These are phyloP conservation scores for Dalbergia cultrata DNA, from an alignment of 306 rosid species.

Conservation along the genomic window DNA sequence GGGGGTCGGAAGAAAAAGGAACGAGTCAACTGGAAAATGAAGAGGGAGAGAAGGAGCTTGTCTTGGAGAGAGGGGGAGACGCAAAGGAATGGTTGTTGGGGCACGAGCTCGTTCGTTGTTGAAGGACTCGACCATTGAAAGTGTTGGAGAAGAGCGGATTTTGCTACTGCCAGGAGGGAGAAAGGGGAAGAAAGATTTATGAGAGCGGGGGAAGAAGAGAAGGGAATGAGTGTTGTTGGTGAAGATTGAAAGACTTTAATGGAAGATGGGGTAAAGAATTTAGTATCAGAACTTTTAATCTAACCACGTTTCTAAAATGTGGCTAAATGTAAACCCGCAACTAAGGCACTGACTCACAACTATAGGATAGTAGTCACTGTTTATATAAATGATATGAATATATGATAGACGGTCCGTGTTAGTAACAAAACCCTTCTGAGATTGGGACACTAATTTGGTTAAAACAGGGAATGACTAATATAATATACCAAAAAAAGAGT, in stretches of 20 bases:
- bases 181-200: conserved; percentile 6
- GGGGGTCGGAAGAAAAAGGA: conserved; percentile 51
- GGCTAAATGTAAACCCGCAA: too few relatives aligned
- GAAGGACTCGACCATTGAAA: conserved; percentile 72
- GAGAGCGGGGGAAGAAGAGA: not conserved
- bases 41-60: conserved; percentile 17
- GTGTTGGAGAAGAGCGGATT: conserved; percentile 40
- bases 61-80: conserved; percentile 76
- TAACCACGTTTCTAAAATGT: too few relatives aligned
- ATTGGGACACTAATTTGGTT: too few relatives aligned
- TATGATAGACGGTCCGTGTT: too few relatives aligned
- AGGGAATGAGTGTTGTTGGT: not conserved
- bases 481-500: too few relatives aligned
- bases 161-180: conserved; percentile 36
- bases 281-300: too few relatives aligned
- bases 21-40: not conserved
- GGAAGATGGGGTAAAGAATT: too few relatives aligned
- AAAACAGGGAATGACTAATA: too few relatives aligned
- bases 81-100: conserved; percentile 78
- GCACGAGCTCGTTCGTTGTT: conserved; percentile 70
- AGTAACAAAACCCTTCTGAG: too few relatives aligned
- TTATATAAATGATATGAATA: too few relatives aligned
- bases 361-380: too few relatives aligned
- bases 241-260: conserved; percentile 49
- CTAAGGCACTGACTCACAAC: too few relatives aligned